A percentile compares a stretch with the other conserved stretches of the same genome.
phyloP scores from a whole-genome alignment of 805 yeast species.

The Candida ponderosae region DNA sequence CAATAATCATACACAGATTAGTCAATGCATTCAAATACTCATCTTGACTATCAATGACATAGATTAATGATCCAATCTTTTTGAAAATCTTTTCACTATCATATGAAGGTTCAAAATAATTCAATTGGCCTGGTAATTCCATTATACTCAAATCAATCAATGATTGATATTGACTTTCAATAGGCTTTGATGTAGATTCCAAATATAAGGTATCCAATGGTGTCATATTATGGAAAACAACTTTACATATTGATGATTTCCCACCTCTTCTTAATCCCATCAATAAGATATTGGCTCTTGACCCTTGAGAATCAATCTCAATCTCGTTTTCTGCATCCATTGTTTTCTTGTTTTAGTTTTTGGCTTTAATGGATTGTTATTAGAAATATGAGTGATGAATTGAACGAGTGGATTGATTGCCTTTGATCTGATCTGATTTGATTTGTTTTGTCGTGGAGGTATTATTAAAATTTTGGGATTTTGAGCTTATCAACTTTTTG shows the following conservation, averaged over 20 bases:
- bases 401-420: no score
- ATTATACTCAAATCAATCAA: constrained; percentile 80
- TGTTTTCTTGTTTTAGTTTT: no score
- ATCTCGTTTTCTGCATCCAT: not conserved
- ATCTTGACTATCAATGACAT: constrained; percentile 93
- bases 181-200: constrained; percentile 85
- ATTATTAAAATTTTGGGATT: no score
- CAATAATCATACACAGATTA: constrained; percentile 80
- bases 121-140: constrained; percentile 93
- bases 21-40: constrained; percentile 90
- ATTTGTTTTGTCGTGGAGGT: no score
- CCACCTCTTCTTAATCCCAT: constrained; percentile 89
- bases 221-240: constrained; percentile 93
- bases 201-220: constrained; percentile 88
- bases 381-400: no score
- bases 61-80: constrained; percentile 83
- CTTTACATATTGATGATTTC: constrained; percentile 91
- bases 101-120: constrained; percentile 77
- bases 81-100: constrained; percentile 73
- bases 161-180: constrained; percentile 76
- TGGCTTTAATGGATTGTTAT: no score
- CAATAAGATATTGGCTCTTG: constrained; percentile 62
- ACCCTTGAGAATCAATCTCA: not conserved
- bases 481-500: no score
- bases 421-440: no score